Evolutionary conservation across 495 filamentous ascomycete genomes (phyloP).

Genomic region (Trichoderma virens): DNA sequence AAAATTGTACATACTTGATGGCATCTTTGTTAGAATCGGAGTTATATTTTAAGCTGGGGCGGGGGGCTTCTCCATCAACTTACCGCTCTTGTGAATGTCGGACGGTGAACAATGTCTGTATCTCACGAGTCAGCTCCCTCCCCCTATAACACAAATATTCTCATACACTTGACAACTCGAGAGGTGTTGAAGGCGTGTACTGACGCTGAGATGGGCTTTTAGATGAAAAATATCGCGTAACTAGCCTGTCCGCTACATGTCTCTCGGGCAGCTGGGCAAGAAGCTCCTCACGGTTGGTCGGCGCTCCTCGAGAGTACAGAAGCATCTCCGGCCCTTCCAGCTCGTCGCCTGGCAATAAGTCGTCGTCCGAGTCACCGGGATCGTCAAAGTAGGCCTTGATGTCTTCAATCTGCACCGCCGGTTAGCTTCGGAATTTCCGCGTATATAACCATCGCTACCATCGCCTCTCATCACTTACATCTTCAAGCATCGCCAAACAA

Average conservation of each 20-base stretch:
- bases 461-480: slow-evolving; percentile 24
- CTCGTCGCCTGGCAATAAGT: slow-evolving; percentile 23
- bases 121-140: slow-evolving; percentile 11
- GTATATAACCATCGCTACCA: neutral
- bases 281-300: slow-evolving; percentile 28
- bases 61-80: neutral
- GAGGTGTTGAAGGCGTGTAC: slow-evolving; percentile 11
- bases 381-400: slow-evolving; percentile 39
- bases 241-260: slow-evolving; percentile 31
- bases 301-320: slow-evolving; percentile 20
- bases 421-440: neutral
- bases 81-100: slow-evolving; percentile 31
- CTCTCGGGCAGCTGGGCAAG: slow-evolving; percentile 32
- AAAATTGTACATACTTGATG: slow-evolving; percentile 41
- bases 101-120: slow-evolving; percentile 34
- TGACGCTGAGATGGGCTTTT: slow-evolving; percentile 36
- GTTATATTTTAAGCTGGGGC: neutral
- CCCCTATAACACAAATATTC: neutral
- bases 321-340: slow-evolving; percentile 25
- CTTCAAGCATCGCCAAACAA: slow-evolving; percentile 50
- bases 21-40: neutral
- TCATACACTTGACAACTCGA: neutral
- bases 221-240: slow-evolving; percentile 43
- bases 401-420: slow-evolving; percentile 31
- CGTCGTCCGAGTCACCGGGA: slow-evolving; percentile 22